phyloP scores from a whole-genome alignment of 371 early-diverging fungal genomes.

The Catenaria anguillulae region DNA sequence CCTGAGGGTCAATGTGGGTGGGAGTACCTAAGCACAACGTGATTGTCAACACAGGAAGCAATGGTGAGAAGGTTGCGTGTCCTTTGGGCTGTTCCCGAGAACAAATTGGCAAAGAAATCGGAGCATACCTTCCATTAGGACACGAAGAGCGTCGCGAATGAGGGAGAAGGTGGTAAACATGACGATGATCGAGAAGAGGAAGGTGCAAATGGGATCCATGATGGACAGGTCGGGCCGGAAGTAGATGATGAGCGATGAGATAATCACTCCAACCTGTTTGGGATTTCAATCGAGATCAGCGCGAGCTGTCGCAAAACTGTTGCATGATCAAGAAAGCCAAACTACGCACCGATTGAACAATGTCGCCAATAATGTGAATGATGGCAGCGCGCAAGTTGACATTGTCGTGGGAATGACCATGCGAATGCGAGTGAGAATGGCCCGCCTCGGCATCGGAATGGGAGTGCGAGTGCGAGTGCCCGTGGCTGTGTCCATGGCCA shows the following conservation, averaged over 20 bases:
- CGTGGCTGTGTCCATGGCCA: slow-evolving; percentile 16
- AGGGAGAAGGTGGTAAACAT: slow-evolving; percentile 35
- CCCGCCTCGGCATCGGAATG: slow-evolving; percentile 12
- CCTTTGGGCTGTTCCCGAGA: too few species aligned
- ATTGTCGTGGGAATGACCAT: neutral
- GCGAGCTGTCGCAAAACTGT: too few species aligned
- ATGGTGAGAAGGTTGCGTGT: too few species aligned
- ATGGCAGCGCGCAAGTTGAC: slow-evolving; percentile 9
- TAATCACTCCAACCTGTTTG: slow-evolving; percentile 30
- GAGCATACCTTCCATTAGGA: slow-evolving; percentile 48
- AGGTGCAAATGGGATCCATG: slow-evolving; percentile 42
- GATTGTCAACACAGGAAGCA: slow-evolving; percentile 3
- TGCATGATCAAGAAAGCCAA: too few species aligned
- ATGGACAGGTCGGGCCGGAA: slow-evolving; percentile 26
- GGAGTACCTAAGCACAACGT: slow-evolving; percentile 28
- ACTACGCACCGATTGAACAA: slow-evolving; percentile 28
- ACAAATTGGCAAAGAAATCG: too few species aligned
- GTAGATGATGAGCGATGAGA: slow-evolving; percentile 31
- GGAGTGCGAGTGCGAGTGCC: slow-evolving; percentile 7
- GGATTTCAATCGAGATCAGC: too few species aligned
- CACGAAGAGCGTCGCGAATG: slow-evolving; percentile 42
- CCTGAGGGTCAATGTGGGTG: slow-evolving; percentile 40
- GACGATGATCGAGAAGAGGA: slow-evolving; percentile 41
- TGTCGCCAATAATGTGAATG: slow-evolving; percentile 42
- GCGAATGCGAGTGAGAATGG: neutral